Evolutionary conservation across 164 flowering plant species (phyloP), one percentile per base, ranked within the genome.

Genomic region (Pachysandra terminalis): DNA sequence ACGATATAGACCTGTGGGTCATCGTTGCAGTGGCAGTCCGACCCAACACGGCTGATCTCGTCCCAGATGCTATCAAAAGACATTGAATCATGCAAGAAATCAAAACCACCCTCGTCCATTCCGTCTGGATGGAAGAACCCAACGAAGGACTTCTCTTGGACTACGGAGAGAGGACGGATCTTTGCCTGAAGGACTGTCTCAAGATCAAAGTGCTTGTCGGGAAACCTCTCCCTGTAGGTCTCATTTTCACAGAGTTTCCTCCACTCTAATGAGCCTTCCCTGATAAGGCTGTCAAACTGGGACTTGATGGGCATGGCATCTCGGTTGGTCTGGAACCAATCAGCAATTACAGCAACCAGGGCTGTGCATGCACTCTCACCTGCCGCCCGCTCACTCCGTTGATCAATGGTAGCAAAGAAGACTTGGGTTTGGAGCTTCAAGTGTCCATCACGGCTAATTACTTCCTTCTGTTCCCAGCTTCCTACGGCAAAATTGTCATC

Each of bases 321-420:
- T 23, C 41, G 81, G 81, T 87, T 90, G 60, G 68, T 79, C 63
- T 90, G 96, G 70, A 96, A 80, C 99, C 99, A 96, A 71, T 96
- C 90, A 17, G 99, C 95, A 71, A 96, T 88, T 0, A 96, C 98
- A 54, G 99, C 97, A 63, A 93, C 99, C 27, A 96, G 87, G 28
- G 90, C 97, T 1, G 98, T 90, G 57, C 99, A 96, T 49, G 99
- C 99, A 75, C 99, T 96, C 79, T 88, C 98, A 12, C 99, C 99
- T 28, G 98, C 98, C 40, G 97, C 99, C 19, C 85, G 78, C 75
- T 92, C 99, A 67, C 93, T 92, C 64, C 98, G 75, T 71, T 95
- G 99, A 71, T 95, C 99, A 58, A 95, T 96, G 55, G 98, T 86
- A 69, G 98, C 99, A 75, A 89, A 89, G 80, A 96, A 32, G 37